Evolutionary conservation across 139 green algal genomes (phyloP), one percentile per base, ranked within the genome.

Genomic region (Micractinium conductrix): DNA sequence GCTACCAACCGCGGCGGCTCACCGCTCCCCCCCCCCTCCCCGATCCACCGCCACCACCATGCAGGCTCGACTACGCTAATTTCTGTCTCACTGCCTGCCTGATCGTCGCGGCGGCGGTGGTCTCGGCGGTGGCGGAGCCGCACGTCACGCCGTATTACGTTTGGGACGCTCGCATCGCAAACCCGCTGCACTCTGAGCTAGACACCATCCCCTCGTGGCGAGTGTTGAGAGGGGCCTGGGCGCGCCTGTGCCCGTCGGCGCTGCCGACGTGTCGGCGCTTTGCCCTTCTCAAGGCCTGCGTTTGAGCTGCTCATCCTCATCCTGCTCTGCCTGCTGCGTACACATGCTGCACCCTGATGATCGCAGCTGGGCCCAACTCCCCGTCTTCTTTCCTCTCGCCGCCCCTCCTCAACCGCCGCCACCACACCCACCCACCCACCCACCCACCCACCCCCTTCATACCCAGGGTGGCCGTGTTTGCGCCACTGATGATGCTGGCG

Each of bases 401-500:
- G 16, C 55, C 55, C 55, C 55, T 65, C 63, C n/a, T n/a, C 2
- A 9, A 22, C 5, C 24, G n/a, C n/a, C 24, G n/a, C 63, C n/a
- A 6, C 7, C n/a, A 30, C 63, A 42, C 63, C 58, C 58, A 40
- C 9, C 28, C 28, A 28, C 28, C 62, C 62, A 26, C 4, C 26
- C 62, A 30, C 28, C 16, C 35, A 60, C 33, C 0, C 38, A 55
- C 62, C 62, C 14, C 26, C 74, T 0, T 60, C 84, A n/a, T n/a
- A 21, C 24, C 37, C 37, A 85, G 84, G 86, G 86, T 73, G 40
- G 50, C 80, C 33, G 78, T 89, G 19, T 55, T 89, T n/a, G 35
- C 83, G 0, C 86, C 86, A 1, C 33, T 89, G 21, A 35, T 87
- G 14, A 89, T 89, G 86, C 67, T 84, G 42, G 55, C 81, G 14